Percentiles rank a stretch among this genome's conserved stretches.
These are phyloP conservation scores for Teratosphaeria pseudoeucalypti DNA, from an alignment of 2,329 filamentous ascomycete genomes.

Conservation along the genomic window DNA sequence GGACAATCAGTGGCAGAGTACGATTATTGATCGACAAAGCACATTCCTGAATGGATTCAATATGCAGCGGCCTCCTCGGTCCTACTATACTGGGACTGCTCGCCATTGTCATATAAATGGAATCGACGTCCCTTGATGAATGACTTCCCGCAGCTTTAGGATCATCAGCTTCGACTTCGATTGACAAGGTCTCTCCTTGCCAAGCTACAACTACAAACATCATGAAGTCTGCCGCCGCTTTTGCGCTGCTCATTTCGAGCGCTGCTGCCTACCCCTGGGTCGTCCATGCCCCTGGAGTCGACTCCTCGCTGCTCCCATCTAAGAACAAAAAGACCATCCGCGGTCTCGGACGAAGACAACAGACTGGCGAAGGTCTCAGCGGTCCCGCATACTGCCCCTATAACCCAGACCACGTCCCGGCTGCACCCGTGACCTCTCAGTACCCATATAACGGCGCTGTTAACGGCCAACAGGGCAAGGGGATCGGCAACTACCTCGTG, in stretches of 20 bases:
- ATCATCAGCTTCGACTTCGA: background rate
- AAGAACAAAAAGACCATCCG: slow-evolving; percentile 1
- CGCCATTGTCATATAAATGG: background rate
- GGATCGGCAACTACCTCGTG: background rate
- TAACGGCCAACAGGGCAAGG: slow-evolving; percentile 25
- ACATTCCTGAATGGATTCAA: background rate
- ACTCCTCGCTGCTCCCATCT: slow-evolving; percentile 20
- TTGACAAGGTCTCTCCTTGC: background rate
- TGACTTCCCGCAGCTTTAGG: background rate
- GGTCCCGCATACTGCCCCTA: slow-evolving; percentile 27
- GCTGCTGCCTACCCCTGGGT: slow-evolving; percentile 32
- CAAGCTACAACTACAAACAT: background rate
- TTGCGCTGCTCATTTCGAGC: slow-evolving; percentile 16
- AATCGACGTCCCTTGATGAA: background rate
- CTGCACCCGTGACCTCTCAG: slow-evolving; percentile 23
- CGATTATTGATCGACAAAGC: background rate
- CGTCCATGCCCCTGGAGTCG: slow-evolving; percentile 26
- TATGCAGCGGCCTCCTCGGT: background rate
- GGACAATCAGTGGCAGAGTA: background rate
- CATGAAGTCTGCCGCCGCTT: slow-evolving; percentile 18
- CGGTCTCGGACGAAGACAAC: slow-evolving; percentile 19
- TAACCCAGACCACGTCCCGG: slow-evolving; percentile 30
- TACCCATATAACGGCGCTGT: slow-evolving; percentile 36
- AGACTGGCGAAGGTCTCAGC: slow-evolving; percentile 19
- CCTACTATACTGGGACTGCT: background rate